phyloP scores from a whole-genome alignment of 2,329 filamentous ascomycete genomes.

The Xylaria digitata region DNA sequence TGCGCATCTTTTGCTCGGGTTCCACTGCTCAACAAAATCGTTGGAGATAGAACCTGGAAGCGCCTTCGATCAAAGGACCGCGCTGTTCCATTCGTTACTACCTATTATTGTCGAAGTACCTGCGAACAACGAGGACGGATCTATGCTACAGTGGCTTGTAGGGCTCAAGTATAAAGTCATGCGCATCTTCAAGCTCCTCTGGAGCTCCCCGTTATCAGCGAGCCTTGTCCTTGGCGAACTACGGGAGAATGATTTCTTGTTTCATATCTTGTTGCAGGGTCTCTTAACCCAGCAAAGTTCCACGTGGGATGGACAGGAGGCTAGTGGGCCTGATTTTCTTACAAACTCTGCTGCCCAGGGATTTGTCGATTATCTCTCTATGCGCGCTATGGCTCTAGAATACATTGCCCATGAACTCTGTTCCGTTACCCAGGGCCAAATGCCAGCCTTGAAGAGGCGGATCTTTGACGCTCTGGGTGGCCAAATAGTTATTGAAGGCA shows the following conservation, averaged over 20 bases:
- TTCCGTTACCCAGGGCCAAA: constrained; percentile 75
- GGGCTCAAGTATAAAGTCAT: constrained; percentile 75
- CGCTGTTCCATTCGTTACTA: constrained; percentile 86
- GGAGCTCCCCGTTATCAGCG: constrained; percentile 83
- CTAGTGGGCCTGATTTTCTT: constrained; percentile 74
- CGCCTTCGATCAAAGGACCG: constrained; percentile 76
- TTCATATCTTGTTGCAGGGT: constrained; percentile 78
- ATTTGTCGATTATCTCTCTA: constrained; percentile 80
- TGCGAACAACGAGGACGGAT: constrained; percentile 66
- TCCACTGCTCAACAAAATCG: constrained; percentile 77
- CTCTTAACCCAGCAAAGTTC: constrained; percentile 75
- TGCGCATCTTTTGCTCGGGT: constrained; percentile 90
- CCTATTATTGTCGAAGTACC: constrained; percentile 77
- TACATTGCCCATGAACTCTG: constrained; percentile 89
- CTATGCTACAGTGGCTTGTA: constrained; percentile 75
- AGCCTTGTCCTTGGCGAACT: constrained; percentile 81
- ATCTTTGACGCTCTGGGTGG: constrained; percentile 82
- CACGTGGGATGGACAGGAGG: constrained; percentile 77
- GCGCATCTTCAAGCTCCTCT: constrained; percentile 82
- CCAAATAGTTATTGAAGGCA: constrained; percentile 73
- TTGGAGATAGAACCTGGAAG: constrained; percentile 76
- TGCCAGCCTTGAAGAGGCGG: constrained; percentile 75
- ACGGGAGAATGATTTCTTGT: constrained; percentile 81
- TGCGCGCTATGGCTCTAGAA: constrained; percentile 82
- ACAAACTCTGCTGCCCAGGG: constrained; percentile 73